Evolutionary conservation across 2,329 filamentous ascomycete genomes (phyloP).

Genomic region (Penicillium capsulatum): DNA sequence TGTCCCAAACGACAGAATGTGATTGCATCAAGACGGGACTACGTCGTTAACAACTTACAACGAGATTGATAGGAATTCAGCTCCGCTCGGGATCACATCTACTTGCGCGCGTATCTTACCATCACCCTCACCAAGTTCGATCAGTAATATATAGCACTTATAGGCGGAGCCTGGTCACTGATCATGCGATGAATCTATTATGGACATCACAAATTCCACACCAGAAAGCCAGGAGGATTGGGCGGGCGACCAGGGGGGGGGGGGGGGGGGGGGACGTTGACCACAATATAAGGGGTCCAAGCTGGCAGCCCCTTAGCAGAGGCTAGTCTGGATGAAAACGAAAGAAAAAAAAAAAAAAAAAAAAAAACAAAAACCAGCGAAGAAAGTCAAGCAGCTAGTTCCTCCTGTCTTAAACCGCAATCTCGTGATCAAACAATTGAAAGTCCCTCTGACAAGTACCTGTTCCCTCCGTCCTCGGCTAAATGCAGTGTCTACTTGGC

Average conservation of each 20-base stretch:
- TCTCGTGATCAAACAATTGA: neutral
- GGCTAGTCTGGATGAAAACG: no score
- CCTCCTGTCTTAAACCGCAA: no score
- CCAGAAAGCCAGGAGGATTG: slow-evolving; percentile 1
- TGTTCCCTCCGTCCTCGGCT: neutral
- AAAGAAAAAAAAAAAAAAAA: no score
- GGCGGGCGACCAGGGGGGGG: neutral
- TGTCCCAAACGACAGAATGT: neutral
- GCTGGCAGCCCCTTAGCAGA: no score
- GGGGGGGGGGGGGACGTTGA: no score
- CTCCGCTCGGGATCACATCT: neutral
- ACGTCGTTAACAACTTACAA: neutral
- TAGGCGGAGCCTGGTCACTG: neutral
- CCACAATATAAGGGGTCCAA: slow-evolving; percentile 2
- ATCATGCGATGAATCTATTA: no score
- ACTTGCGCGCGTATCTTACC: neutral
- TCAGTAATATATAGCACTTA: neutral
- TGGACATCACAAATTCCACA: neutral
- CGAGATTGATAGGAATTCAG: neutral
- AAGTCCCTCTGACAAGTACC: neutral
- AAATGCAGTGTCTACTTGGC: neutral
- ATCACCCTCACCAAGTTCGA: neutral
- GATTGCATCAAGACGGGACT: neutral
- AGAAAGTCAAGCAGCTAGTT: no score
- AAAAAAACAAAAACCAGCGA: no score